A percentile compares a stretch with the other conserved stretches of the same genome.
These are phyloP conservation scores for Juglanconis sp. DNA, from an alignment of 2,329 filamentous ascomycete genomes.

Conservation along the genomic window DNA sequence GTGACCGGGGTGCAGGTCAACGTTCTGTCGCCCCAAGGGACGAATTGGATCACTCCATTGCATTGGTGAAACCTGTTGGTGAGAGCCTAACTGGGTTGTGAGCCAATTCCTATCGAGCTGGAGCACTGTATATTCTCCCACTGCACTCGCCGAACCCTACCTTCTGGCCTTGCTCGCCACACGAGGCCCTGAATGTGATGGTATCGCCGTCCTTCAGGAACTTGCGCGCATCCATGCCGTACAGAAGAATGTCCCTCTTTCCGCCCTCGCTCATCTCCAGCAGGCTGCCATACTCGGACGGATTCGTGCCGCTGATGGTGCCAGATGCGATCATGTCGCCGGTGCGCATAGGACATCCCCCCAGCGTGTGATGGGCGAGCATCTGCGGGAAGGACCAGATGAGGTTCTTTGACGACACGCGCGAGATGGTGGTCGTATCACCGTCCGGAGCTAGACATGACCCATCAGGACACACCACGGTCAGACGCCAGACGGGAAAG, in stretches of 20 bases:
- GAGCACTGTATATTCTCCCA: slow-evolving; percentile 28
- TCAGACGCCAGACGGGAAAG: background rate
- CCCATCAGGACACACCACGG: background rate
- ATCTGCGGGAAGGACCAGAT: slow-evolving; percentile 84
- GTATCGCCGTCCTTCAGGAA: slow-evolving; percentile 47
- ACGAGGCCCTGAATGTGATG: slow-evolving; percentile 37
- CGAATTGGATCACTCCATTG: too few relatives aligned
- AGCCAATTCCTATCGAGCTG: background rate
- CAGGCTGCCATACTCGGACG: slow-evolving; percentile 38
- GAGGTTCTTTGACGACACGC: slow-evolving; percentile 62
- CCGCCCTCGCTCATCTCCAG: slow-evolving; percentile 45
- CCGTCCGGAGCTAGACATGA: slow-evolving; percentile 33
- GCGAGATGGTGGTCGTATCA: slow-evolving; percentile 55
- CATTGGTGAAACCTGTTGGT: too few relatives aligned
- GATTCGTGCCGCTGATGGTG: slow-evolving; percentile 58
- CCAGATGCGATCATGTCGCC: slow-evolving; percentile 77
- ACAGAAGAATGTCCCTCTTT: slow-evolving; percentile 39
- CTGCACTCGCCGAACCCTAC: slow-evolving; percentile 45
- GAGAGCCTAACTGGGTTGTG: background rate
- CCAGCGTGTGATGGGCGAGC: slow-evolving; percentile 75
- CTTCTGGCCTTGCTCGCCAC: slow-evolving; percentile 29
- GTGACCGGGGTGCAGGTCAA: too few relatives aligned
- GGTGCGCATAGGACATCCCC: slow-evolving; percentile 69
- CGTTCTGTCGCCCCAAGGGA: too few relatives aligned
- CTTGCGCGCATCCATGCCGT: slow-evolving; percentile 36